Conservation (phyloP, 805 yeast species). For the Ogataea nonfermentans region DNA sequence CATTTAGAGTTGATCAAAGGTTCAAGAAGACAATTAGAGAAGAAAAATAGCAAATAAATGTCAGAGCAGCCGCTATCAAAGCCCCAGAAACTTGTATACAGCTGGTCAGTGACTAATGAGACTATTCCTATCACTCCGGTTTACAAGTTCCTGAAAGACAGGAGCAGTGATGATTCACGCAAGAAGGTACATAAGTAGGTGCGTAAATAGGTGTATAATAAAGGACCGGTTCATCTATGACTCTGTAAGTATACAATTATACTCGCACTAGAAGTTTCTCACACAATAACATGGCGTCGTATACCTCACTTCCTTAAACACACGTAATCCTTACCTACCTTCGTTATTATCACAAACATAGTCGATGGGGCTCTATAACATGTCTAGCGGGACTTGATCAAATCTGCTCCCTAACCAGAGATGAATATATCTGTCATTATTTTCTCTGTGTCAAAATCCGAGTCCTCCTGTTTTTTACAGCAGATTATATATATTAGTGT, state of each 20-base stretch:
- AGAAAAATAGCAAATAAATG: slow-evolving; percentile 43
- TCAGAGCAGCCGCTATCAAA: not conserved
- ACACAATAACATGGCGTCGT: too few relatives aligned
- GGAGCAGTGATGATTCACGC: not conserved
- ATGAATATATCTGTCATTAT: not conserved
- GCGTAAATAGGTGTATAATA: slow-evolving; percentile 20
- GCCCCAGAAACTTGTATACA: slow-evolving; percentile 3
- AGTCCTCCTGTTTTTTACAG: slow-evolving; percentile 9
- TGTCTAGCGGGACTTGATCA: not conserved
- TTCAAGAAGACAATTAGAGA: slow-evolving; percentile 79
- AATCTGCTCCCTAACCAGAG: too few relatives aligned
- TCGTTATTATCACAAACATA: too few relatives aligned
- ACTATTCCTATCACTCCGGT: slow-evolving; percentile 20
- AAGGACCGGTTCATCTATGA: not conserved
- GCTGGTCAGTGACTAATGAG: slow-evolving; percentile 27
- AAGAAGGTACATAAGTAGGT: slow-evolving; percentile 13
- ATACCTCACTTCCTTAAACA: too few relatives aligned
- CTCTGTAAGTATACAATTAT: too few relatives aligned
- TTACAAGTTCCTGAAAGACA: slow-evolving; percentile 18
- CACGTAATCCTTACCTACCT: too few relatives aligned
- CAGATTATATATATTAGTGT: slow-evolving; percentile 11
- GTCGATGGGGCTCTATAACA: too few relatives aligned
- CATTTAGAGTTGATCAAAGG: slow-evolving; percentile 91
- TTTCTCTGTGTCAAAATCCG: slow-evolving; percentile 1
- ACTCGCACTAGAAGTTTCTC: not conserved